These are phyloP conservation scores for Termitomyces sp. DNA, from an alignment of 768 basidiomycete species.

Conservation along the genomic window DNA sequence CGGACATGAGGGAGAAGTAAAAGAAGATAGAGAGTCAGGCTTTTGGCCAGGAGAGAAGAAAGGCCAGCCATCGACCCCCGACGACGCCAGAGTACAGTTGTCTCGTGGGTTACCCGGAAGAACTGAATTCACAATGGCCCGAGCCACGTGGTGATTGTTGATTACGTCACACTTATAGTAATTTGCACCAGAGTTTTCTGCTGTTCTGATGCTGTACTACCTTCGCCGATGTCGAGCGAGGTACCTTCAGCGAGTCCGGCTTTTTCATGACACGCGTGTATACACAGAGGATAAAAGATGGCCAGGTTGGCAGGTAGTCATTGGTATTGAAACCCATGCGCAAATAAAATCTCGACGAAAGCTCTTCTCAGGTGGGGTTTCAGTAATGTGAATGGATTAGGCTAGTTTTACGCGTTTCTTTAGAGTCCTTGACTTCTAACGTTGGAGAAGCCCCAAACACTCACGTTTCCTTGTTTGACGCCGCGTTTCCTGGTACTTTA, in stretches of 20 bases:
- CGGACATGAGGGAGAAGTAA: constrained; percentile 18
- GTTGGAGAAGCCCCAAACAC: constrained; percentile 57
- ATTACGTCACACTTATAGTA: constrained; percentile 7
- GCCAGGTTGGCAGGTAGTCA: constrained; percentile 86
- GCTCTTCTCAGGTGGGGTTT: constrained; percentile 65
- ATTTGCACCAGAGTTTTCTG: neutral
- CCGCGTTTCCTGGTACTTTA: constrained; percentile 89
- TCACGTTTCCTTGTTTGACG: constrained; percentile 73
- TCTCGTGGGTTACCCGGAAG: constrained; percentile 1
- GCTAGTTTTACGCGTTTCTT: neutral
- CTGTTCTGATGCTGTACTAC: constrained; percentile 17
- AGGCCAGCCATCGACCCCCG: constrained; percentile 20
- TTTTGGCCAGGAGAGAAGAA: constrained; percentile 9
- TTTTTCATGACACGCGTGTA: constrained; percentile 27
- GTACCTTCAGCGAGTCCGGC: constrained; percentile 13
- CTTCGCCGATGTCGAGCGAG: constrained; percentile 15
- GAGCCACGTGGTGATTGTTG: constrained; percentile 10
- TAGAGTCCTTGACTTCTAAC: constrained; percentile 37
- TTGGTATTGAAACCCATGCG: constrained; percentile 95
- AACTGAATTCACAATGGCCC: neutral
- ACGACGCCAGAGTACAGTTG: constrained; percentile 13
- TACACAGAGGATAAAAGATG: constrained; percentile 44
- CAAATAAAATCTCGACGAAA: constrained; percentile 87
- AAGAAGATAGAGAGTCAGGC: constrained; percentile 20
- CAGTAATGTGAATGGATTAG: neutral